Percentiles rank a stretch among this genome's conserved stretches.
phyloP scores from a whole-genome alignment of 805 yeast species.

The Komagataella populi region DNA sequence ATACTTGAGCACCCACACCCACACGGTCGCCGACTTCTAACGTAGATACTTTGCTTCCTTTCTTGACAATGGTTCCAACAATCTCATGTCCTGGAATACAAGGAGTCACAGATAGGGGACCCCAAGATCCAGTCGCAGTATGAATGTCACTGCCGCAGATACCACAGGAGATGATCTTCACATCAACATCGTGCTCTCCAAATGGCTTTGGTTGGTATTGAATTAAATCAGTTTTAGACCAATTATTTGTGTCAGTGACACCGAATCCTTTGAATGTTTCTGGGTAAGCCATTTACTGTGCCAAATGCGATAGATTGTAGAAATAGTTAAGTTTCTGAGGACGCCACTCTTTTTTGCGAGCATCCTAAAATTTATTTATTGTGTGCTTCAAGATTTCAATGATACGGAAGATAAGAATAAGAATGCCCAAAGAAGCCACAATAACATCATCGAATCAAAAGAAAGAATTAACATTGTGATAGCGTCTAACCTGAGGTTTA shows the following conservation, averaged over 20 bases:
- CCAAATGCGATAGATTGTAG: not conserved
- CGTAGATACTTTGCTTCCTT: conserved; percentile 20
- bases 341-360: too few relatives aligned
- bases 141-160: conserved; percentile 55
- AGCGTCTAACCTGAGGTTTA: too few relatives aligned
- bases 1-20: conserved; percentile 31
- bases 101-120: conserved; percentile 17
- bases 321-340: not conserved
- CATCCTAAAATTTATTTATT: too few relatives aligned
- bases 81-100: conserved; percentile 40
- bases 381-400: too few relatives aligned
- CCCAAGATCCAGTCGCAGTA: conserved; percentile 40
- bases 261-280: conserved; percentile 51
- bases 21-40: conserved; percentile 30
- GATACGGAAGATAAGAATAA: too few relatives aligned
- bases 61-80: conserved; percentile 24
- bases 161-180: conserved; percentile 49
- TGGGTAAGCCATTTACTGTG: conserved; percentile 25
- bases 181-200: conserved; percentile 33
- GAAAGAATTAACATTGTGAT: too few relatives aligned
- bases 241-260: conserved; percentile 31
- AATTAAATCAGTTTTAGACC: conserved; percentile 41
- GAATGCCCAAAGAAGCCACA: too few relatives aligned
- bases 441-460: too few relatives aligned
- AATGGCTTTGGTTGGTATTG: conserved; percentile 34